Conservation (phyloP, 2,329 filamentous ascomycete genomes). For the Hypoxylon sp. region DNA sequence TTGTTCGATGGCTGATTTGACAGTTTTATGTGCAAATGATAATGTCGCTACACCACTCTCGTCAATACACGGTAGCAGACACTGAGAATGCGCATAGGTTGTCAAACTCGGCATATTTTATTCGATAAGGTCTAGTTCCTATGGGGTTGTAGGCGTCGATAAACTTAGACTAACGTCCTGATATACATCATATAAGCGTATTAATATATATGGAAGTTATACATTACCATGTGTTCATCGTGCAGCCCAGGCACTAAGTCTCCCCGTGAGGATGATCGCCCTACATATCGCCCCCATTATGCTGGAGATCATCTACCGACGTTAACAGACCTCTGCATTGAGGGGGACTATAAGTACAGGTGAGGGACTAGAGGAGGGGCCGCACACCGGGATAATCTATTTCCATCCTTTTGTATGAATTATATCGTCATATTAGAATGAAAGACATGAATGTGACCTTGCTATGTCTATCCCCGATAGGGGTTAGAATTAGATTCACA, state of each 20-base stretch:
- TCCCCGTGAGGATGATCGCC: conserved; percentile 16
- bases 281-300: conserved; percentile 7
- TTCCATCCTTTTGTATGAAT: conserved; percentile 11
- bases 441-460: conserved; percentile 7
- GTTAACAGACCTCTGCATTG: conserved; percentile 10
- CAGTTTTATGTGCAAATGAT: too few relatives aligned
- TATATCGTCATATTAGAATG: conserved; percentile 2
- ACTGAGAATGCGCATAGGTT: too few relatives aligned
- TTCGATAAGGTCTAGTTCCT: too few relatives aligned
- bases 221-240: neutral
- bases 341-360: conserved; percentile 13
- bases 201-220: too few relatives aligned
- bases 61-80: too few relatives aligned
- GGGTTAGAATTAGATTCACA: neutral
- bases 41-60: too few relatives aligned
- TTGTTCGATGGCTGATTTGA: too few relatives aligned
- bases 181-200: too few relatives aligned
- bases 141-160: too few relatives aligned
- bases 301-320: conserved; percentile 28
- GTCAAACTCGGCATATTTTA: too few relatives aligned
- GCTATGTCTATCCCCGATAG: neutral
- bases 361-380: conserved; percentile 15
- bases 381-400: conserved; percentile 7
- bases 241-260: conserved; percentile 4
- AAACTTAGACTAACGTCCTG: too few relatives aligned